Percentiles rank a stretch among this genome's conserved stretches.
Evolutionary conservation across 305 asterid genomes (phyloP).

Genomic region (Rubia peregrina): DNA sequence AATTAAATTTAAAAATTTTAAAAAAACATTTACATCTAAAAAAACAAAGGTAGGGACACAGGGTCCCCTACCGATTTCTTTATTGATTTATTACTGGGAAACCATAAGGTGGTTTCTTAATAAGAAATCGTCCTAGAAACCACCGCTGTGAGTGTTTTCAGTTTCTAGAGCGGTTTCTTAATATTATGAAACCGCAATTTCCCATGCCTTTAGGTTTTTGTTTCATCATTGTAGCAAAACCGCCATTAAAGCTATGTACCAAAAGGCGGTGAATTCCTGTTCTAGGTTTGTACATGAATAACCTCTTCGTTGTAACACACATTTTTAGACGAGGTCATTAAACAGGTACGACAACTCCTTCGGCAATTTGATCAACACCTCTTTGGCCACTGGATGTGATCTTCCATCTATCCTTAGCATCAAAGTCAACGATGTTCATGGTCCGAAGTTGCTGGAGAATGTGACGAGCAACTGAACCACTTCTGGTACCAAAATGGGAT

Average conservation of each 20-base stretch:
- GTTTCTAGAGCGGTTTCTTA: too few species aligned
- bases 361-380: constrained; percentile 38
- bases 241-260: not conserved
- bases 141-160: too few species aligned
- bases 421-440: constrained; percentile 35
- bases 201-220: not conserved
- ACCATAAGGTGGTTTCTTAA: too few species aligned
- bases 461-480: constrained; percentile 40
- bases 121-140: too few species aligned
- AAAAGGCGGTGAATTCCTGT: constrained; percentile 9
- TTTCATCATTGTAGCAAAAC: not conserved
- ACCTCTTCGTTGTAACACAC: constrained; percentile 41
- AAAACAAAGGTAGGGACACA: too few species aligned
- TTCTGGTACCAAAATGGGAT: constrained; percentile 39
- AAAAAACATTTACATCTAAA: too few species aligned
- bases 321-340: not conserved
- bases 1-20: too few species aligned
- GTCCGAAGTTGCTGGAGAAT: constrained; percentile 37
- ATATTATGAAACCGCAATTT: too few species aligned
- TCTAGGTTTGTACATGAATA: constrained; percentile 47
- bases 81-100: too few species aligned
- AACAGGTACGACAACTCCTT: constrained; percentile 22
- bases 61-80: too few species aligned
- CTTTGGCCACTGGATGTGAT: constrained; percentile 34
- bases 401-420: constrained; percentile 33